These are phyloP conservation scores for Pythium plurisporium DNA, from an alignment of 352 stramenopile genomes.

Conservation along the genomic window DNA sequence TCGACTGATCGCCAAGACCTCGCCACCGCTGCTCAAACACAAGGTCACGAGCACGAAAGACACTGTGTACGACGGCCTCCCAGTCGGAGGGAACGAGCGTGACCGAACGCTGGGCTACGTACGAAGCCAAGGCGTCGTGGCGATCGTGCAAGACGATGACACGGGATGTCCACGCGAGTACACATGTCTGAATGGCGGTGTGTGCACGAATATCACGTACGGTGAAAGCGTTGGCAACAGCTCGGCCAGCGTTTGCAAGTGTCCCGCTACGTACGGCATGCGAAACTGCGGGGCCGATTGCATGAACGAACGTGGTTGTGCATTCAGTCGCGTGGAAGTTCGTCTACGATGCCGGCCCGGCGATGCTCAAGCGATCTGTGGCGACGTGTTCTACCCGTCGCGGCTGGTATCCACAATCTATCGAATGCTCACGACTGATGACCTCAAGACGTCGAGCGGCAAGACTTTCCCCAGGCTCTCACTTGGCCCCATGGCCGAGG, in stretches of 20 bases:
- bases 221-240: neutral
- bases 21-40: slow-evolving; percentile 41
- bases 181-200: slow-evolving; percentile 39
- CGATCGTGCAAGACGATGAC: slow-evolving; percentile 56
- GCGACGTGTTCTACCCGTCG: slow-evolving; percentile 34
- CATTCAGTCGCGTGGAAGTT: slow-evolving; percentile 45
- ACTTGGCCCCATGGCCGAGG: slow-evolving; percentile 31
- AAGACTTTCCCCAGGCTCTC: slow-evolving; percentile 32
- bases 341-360: slow-evolving; percentile 30
- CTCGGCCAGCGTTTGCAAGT: slow-evolving; percentile 31
- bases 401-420: slow-evolving; percentile 45
- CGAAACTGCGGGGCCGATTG: slow-evolving; percentile 46
- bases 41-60: slow-evolving; percentile 34
- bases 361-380: slow-evolving; percentile 27
- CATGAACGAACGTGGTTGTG: slow-evolving; percentile 35
- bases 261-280: slow-evolving; percentile 50
- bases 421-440: slow-evolving; percentile 38
- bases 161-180: slow-evolving; percentile 64
- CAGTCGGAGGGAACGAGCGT: slow-evolving; percentile 47
- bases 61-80: slow-evolving; percentile 35
- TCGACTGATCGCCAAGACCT: slow-evolving; percentile 43
- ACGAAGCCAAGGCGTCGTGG: slow-evolving; percentile 35
- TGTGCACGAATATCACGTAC: slow-evolving; percentile 33
- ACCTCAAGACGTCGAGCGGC: slow-evolving; percentile 35
- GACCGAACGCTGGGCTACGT: slow-evolving; percentile 28